Evolutionary conservation across 257 asterid genomes (phyloP), one percentile per base, ranked within the genome.

Genomic region (Solanum raphanifolium): DNA sequence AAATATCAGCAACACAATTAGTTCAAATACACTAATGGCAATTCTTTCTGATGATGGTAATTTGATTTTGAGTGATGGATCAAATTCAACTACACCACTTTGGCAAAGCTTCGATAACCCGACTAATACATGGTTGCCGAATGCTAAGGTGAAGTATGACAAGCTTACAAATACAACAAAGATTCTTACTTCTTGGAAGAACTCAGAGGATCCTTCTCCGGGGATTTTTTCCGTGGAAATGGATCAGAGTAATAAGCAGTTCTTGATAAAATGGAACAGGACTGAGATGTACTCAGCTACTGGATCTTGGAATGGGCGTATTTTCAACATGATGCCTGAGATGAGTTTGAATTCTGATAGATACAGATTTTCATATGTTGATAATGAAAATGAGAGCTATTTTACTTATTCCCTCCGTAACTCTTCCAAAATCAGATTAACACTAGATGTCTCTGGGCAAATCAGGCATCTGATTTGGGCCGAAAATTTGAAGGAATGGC

Each of bases 401-500:
- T 93, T 92, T 93, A 92, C 92, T 0, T 93, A 91, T 85, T 89
- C 92, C 8, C 90, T 91, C 6, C 87, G 89, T 46, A 83, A 89
- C 65, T 89, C 93, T 5, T 18, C 89, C 11, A 75, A 89, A 81
- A 90, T 94, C 0, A 88, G 93, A 46, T 90, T 89, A 83, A 75
- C 88, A 5, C 87, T 93, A 91, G 91, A 92, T 89, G 90, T 91
- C 68, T 89, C 95, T 4, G 96, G 96, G 74, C 93, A 90, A 86
- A 88, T 93, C 52, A 90, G 82, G 91, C 91, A 88, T 90, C 52
- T 41, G 13, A 76, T 91, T 1, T 92, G 94, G 94, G 18, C 21
- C 5, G 73, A 84, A 27, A 52, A 36, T 41, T 48, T 48, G 3
- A 86, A 48, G 76, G 83, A 74, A 5, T 93, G 96, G 96, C 90